Conservation (phyloP, 192 early-diverging fungal species). For the Rhizophagus sp. region DNA sequence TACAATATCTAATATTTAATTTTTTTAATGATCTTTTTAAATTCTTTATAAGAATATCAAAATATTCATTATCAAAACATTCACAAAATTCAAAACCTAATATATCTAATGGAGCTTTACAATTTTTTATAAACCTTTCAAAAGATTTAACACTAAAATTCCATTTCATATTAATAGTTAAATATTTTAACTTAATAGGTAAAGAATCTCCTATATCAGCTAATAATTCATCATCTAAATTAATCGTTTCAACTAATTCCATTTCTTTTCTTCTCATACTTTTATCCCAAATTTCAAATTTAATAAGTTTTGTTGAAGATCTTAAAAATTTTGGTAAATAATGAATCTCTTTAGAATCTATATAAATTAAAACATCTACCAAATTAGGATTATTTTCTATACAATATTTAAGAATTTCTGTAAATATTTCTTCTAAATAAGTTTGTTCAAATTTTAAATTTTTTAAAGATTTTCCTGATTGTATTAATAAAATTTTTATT, state of each 20-base stretch:
- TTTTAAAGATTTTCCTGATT: not conserved
- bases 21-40: not conserved
- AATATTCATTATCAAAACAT: not conserved
- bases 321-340: not conserved
- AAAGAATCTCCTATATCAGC: not conserved
- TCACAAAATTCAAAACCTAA: not conserved
- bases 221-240: not conserved
- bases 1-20: not conserved
- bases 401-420: not conserved
- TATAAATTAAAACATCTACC: not conserved
- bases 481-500: not conserved
- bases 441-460: not conserved
- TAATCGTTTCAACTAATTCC: not conserved
- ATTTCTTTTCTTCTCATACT: not conserved
- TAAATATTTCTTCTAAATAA: not conserved
- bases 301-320: not conserved
- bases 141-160: not conserved
- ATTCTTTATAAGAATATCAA: not conserved
- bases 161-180: not conserved
- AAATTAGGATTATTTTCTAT: not conserved
- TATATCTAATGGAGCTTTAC: not conserved
- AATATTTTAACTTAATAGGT: not conserved
- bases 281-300: conserved; percentile 3
- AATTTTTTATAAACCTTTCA: not conserved
- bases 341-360: not conserved